Percentiles rank a stretch among this genome's conserved stretches.
These are phyloP conservation scores for Funneliformis geosporum DNA, from an alignment of 192 early-diverging fungal genomes.

Conservation along the genomic window DNA sequence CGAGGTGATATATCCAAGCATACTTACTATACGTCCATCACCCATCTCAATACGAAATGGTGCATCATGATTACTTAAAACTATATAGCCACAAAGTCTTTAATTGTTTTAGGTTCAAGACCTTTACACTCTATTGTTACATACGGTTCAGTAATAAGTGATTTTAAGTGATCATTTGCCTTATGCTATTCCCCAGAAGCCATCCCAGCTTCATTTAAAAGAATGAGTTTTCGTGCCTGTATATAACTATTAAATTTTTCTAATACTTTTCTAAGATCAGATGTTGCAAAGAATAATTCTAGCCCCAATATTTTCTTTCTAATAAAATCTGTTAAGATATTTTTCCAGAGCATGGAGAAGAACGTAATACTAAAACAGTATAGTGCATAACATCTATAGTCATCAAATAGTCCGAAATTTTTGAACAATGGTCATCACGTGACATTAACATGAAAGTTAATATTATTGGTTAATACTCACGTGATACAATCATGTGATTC, in stretches of 20 bases:
- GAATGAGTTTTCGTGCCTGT: not conserved
- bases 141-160: too few species aligned
- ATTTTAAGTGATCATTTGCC: too few species aligned
- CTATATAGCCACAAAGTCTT: conserved; percentile 7
- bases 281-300: conserved; percentile 1
- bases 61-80: conserved; percentile 19
- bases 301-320: not conserved
- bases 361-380: too few species aligned
- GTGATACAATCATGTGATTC: too few species aligned
- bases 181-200: conserved; percentile 1
- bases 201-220: not conserved
- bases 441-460: too few species aligned
- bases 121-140: too few species aligned
- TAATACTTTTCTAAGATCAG: conserved; percentile 23
- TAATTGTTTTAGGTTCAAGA: too few species aligned
- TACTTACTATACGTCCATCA: not conserved
- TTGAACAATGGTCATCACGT: too few species aligned
- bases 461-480: too few species aligned
- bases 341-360: not conserved
- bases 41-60: conserved; percentile 13
- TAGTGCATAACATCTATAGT: too few species aligned
- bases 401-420: too few species aligned
- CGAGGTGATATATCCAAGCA: not conserved
- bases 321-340: conserved; percentile 25
- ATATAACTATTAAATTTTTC: conserved; percentile 20